phyloP scores from a whole-genome alignment of 768 basidiomycete genomes.

The Gymnopilus junonius region DNA sequence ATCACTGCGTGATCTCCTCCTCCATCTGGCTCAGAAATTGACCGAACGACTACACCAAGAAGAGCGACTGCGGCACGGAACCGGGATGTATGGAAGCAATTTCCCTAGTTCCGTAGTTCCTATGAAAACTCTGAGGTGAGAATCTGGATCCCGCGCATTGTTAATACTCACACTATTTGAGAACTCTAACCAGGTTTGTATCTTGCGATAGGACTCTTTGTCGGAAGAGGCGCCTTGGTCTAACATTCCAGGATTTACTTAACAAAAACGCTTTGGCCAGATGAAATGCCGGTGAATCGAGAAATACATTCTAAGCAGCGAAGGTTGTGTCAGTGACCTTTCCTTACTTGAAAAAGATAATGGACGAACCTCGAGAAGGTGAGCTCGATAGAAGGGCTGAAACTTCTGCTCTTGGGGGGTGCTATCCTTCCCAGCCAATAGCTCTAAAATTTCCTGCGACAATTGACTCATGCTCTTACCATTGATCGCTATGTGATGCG shows the following conservation, averaged over 20 bases:
- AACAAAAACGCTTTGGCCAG: neutral
- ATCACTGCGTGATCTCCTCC: neutral
- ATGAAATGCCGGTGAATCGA: neutral
- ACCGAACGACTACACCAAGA: neutral
- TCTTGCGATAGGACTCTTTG: neutral
- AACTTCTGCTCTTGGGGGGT: neutral
- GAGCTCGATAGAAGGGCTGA: neutral
- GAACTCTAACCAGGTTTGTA: neutral
- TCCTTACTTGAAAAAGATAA: neutral
- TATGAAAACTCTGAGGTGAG: neutral
- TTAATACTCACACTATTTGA: neutral
- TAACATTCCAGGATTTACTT: neutral
- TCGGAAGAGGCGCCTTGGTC: neutral
- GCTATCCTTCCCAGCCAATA: neutral
- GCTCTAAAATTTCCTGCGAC: neutral
- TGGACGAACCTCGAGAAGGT: neutral
- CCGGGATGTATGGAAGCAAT: neutral
- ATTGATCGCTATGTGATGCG: neutral
- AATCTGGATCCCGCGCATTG: too few species aligned
- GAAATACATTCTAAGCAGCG: neutral
- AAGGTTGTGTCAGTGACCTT: neutral
- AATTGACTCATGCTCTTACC: slow-evolving; percentile 1
- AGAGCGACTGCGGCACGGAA: neutral
- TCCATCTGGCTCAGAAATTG: neutral
- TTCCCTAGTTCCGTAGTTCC: neutral